Evolutionary conservation across 129 eudicot species (phyloP), one percentile per base, ranked within the genome.

Genomic region (Tagetes erecta): DNA sequence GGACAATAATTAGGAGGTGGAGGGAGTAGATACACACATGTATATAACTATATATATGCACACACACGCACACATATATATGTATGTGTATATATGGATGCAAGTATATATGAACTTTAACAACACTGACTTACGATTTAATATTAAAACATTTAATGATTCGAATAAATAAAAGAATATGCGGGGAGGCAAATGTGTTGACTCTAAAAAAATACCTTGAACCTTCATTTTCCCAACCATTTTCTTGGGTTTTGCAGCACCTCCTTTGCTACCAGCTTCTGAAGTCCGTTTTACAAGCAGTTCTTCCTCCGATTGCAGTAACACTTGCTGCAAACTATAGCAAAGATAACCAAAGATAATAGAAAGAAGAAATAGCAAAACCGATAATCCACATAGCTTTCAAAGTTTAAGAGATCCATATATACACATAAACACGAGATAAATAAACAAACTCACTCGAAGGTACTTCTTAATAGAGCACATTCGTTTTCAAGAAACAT

Each of bases 211-310:
- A n/a, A 50, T 83, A 91, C 95, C 97, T 91, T 91, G 95, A 57
- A 91, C 95, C 82, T 91, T 91, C 95, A 91, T 91, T 77, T 86
- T 91, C 70, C 97, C 97, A 59, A 91, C 89, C 87, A 86, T 86
- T 77, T 91, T 88, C 86, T 91, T 91, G 1, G 95, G 92, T 77
- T 91, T 91, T 34, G 84, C 71, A 13, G 86, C 78, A 63, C 80
- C 64, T 68, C 85, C 91, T 49, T 91, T 92, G 27, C 72, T 75
- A 51, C 85, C 78, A 71, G 57, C 76, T 76, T 91, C 91, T 52
- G 95, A 86, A 63, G 91, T 72, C 55, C 79, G 87, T 73, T 86
- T 91, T 14, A 72, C 74, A 80, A 82, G 66, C 70, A 91, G 60
- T 79, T 91, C 97, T 62, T 84, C 97, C 83, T 91, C 97, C 10